Base-by-base conservation (phyloP, 2,329 filamentous ascomycete genomes). In the Parastagonospora avenae region DNA sequence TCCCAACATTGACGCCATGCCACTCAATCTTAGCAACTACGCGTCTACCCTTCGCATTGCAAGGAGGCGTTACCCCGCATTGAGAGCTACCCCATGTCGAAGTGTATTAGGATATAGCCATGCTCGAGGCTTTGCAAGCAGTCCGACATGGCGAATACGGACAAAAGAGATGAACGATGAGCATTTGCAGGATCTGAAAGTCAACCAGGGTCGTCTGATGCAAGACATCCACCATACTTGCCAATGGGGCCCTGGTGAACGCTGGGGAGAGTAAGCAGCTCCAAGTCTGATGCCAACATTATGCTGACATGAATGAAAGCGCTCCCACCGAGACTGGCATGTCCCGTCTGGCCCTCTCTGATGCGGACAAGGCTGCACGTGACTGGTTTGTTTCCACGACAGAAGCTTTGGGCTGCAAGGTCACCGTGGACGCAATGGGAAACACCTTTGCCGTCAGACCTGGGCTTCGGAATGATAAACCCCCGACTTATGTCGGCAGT, bases 401-500 rank as follows among this genome's bases (percentile, higher is more conserved):
- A 1, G 74, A 83, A 61, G 76, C 75, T 0, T 75, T 92, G 0
- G 88, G 86, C 8, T 93, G 90, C 69, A 78, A 80, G 2, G 79
- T 89, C 7, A 86, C 81, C 0, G 73, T 91, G 1, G 90, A 94
- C 67, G 78, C 83, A 24, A 92, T 93, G 84, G 90, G 90, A 15
- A 94, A 93, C 60, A 89, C 88, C 54, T 94, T 93, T 67, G 88
- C 89, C 1, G 79, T 90, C 3, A 81, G 87, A 2, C 82, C 85
- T 2, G 89, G 90, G 1, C 75, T 81, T 44, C 76, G 79, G 14
- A 78, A 82, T 24, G 82, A 82, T 2, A 69, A 68, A 47, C 79
- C 84, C 8, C 82, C 88, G 1, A 89, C 86, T 1, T 90, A 85
- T 55, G 87, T 85, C 27, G 89, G 89, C 1, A 88, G 85, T 6